Evolutionary conservation across 2,329 filamentous ascomycete genomes (phyloP).

Genomic region (Exophiala calicioides): DNA sequence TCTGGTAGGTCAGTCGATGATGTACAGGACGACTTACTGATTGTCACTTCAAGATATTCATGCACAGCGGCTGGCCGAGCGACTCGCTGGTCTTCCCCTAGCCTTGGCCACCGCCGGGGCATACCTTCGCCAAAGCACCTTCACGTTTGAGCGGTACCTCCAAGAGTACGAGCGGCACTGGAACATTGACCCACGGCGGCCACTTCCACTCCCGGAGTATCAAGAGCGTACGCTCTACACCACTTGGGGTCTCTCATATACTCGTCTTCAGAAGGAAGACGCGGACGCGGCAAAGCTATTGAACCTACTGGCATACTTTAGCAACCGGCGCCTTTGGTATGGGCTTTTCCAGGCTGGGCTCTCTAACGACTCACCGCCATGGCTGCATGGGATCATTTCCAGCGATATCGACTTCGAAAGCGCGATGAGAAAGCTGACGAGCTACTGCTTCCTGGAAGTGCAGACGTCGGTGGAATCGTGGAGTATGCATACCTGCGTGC

Average conservation of each 20-base stretch:
- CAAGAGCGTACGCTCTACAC: slow-evolving; percentile 24
- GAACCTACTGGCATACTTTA: slow-evolving; percentile 47
- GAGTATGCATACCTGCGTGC: slow-evolving; percentile 26
- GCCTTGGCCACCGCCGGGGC: slow-evolving; percentile 50
- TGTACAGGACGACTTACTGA: not conserved
- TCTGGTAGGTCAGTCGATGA: slow-evolving; percentile 15
- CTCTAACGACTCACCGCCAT: slow-evolving; percentile 25
- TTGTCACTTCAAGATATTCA: slow-evolving; percentile 10
- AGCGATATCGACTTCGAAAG: slow-evolving; percentile 14
- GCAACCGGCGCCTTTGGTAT: slow-evolving; percentile 49
- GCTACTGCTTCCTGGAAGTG: slow-evolving; percentile 21
- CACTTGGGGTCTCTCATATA: slow-evolving; percentile 27
- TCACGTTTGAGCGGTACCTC: slow-evolving; percentile 44
- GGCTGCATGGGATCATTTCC: slow-evolving; percentile 17
- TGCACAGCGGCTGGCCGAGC: slow-evolving; percentile 33
- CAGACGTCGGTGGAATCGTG: slow-evolving; percentile 8
- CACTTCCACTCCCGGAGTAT: slow-evolving; percentile 16
- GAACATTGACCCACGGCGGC: slow-evolving; percentile 25
- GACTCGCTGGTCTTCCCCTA: slow-evolving; percentile 50
- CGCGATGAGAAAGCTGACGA: slow-evolving; percentile 15
- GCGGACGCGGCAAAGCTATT: slow-evolving; percentile 39
- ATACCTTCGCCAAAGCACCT: slow-evolving; percentile 44
- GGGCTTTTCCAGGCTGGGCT: slow-evolving; percentile 38
- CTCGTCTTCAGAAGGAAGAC: slow-evolving; percentile 15
- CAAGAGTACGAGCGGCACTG: slow-evolving; percentile 43